Conservation (phyloP, 139 green algal genomes). For the Microglena sp. region DNA sequence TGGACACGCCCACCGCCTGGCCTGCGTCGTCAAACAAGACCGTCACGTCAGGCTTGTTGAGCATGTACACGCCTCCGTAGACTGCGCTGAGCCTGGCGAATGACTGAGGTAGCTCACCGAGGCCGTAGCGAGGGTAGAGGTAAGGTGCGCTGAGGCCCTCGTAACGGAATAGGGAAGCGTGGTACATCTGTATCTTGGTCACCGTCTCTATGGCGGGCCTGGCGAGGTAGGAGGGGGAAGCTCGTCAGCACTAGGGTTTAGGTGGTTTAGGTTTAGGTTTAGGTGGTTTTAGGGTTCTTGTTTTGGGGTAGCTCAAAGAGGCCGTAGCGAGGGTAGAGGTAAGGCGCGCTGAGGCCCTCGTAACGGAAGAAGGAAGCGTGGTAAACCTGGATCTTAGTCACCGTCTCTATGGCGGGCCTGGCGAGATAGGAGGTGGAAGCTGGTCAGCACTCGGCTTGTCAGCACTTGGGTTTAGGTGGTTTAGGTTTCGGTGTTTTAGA, state of each 20-base stretch:
- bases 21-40: slow-evolving; percentile 76
- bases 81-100: slow-evolving; percentile 94
- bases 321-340: slow-evolving; percentile 98
- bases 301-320: slow-evolving; percentile 93
- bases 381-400: slow-evolving; percentile 93
- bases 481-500: no score
- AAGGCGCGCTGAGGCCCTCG: slow-evolving; percentile 76
- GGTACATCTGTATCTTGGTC: slow-evolving; percentile 91
- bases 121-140: slow-evolving; percentile 97
- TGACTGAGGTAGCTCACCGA: slow-evolving; percentile 93
- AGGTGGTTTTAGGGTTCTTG: background rate
- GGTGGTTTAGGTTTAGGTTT: no score
- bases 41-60: slow-evolving; percentile 71
- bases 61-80: slow-evolving; percentile 99
- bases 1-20: slow-evolving; percentile 72
- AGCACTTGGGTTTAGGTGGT: no score
- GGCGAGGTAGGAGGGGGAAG: slow-evolving; percentile 13
- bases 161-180: slow-evolving; percentile 89
- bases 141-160: slow-evolving; percentile 82
- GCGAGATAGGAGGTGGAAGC: slow-evolving; percentile 18
- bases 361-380: slow-evolving; percentile 89
- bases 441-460: no score
- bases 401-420: slow-evolving; percentile 68
- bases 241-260: no score
- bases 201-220: slow-evolving; percentile 73